Percentiles rank a stretch among this genome's conserved stretches.
phyloP scores from a whole-genome alignment of 1,284 basidiomycete species.

The Apiotrichum gracile region DNA sequence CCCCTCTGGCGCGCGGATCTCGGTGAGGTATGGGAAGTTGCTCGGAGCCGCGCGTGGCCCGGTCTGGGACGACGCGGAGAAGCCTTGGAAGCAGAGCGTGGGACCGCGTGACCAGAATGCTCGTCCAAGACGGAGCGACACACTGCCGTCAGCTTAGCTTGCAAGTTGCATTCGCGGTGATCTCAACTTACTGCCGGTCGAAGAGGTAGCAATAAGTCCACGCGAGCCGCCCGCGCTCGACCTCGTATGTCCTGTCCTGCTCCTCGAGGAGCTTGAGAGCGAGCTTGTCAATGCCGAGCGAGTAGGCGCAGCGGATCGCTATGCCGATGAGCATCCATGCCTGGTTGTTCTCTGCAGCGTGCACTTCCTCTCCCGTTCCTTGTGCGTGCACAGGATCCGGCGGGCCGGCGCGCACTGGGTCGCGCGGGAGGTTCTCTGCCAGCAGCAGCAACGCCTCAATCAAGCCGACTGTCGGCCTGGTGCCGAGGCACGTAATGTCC shows the following conservation, averaged over 20 bases:
- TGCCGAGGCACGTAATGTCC: slow-evolving; percentile 40
- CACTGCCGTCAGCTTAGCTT: slow-evolving; percentile 21
- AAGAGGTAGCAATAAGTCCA: slow-evolving; percentile 49
- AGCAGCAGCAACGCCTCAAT: slow-evolving; percentile 45
- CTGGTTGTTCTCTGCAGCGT: slow-evolving; percentile 43
- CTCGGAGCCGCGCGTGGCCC: slow-evolving; percentile 38
- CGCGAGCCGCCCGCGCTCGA: slow-evolving; percentile 41
- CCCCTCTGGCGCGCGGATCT: slow-evolving; percentile 15
- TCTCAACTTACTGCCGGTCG: slow-evolving; percentile 40
- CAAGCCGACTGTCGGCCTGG: slow-evolving; percentile 40
- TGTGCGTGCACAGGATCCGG: slow-evolving; percentile 26
- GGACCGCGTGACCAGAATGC: slow-evolving; percentile 48
- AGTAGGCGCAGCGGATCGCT: slow-evolving; percentile 42
- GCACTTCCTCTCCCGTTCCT: slow-evolving; percentile 34
- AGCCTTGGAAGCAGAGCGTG: slow-evolving; percentile 44
- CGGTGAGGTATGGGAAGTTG: slow-evolving; percentile 44
- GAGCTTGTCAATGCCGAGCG: slow-evolving; percentile 43
- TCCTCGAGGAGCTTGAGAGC: slow-evolving; percentile 33
- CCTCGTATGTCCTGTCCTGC: slow-evolving; percentile 31
- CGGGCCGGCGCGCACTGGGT: slow-evolving; percentile 12
- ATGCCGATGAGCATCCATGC: slow-evolving; percentile 46
- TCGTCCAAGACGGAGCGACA: slow-evolving; percentile 43
- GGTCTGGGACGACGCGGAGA: slow-evolving; percentile 41
- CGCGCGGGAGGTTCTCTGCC: slow-evolving; percentile 45
- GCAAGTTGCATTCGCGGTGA: too few relatives aligned